A percentile compares a stretch with the other conserved stretches of the same genome.
These are phyloP conservation scores for Lantana camara DNA, from an alignment of 257 asterid genomes.

Conservation along the genomic window DNA sequence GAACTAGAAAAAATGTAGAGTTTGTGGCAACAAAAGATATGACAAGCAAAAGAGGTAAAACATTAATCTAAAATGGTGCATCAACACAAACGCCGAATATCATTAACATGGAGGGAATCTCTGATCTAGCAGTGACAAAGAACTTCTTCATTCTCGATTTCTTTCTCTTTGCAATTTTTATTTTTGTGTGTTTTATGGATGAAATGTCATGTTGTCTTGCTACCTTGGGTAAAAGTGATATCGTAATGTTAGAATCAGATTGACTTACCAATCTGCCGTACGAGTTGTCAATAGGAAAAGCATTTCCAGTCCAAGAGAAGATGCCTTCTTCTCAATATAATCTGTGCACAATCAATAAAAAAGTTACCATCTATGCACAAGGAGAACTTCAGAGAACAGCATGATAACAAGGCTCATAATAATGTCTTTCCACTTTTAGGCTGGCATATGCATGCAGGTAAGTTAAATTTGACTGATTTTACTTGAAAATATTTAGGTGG, in stretches of 20 bases:
- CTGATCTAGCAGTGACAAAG: too few species aligned
- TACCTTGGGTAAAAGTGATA: too few species aligned
- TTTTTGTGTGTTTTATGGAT: background rate
- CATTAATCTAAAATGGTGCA: too few species aligned
- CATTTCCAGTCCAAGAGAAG: constrained; percentile 70
- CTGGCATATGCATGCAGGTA: background rate
- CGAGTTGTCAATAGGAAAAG: constrained; percentile 93
- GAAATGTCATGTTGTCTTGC: too few species aligned
- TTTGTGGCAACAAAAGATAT: background rate
- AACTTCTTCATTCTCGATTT: too few species aligned
- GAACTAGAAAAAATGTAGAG: background rate
- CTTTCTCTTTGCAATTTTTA: background rate
- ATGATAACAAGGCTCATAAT: background rate
- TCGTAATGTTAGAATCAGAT: too few species aligned
- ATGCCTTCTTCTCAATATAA: constrained; percentile 91
- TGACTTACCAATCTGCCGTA: constrained; percentile 89
- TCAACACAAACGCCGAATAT: too few species aligned
- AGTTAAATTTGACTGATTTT: background rate
- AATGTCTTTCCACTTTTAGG: background rate
- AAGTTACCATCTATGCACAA: background rate
- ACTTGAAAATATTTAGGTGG: constrained; percentile 1
- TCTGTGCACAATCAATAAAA: constrained; percentile 48
- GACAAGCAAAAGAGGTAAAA: too few species aligned
- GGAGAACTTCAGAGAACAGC: constrained; percentile 6
- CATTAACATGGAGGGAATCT: too few species aligned